phyloP scores from a whole-genome alignment of 106 monocot genomes.

The Chionographis japonica region DNA sequence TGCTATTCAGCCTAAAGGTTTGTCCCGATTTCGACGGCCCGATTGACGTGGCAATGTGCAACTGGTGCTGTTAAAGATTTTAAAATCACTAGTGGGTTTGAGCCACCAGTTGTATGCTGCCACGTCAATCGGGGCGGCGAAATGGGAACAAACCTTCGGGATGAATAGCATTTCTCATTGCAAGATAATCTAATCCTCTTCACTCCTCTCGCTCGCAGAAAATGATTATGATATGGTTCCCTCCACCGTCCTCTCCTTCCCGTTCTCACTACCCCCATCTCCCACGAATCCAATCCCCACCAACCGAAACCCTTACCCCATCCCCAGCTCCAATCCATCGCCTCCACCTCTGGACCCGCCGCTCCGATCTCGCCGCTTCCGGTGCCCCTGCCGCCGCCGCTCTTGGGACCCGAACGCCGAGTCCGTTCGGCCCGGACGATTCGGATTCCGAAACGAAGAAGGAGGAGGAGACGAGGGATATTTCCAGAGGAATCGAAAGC shows the following conservation, averaged over 20 bases:
- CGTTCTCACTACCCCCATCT: background rate
- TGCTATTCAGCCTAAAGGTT: no score
- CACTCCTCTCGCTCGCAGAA: background rate
- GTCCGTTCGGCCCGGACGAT: slow-evolving; percentile 22
- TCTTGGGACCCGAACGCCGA: slow-evolving; percentile 33
- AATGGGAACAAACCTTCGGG: no score
- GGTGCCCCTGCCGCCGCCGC: slow-evolving; percentile 6
- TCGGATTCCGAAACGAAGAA: slow-evolving; percentile 18
- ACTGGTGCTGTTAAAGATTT: no score
- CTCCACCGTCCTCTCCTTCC: background rate
- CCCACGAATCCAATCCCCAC: background rate
- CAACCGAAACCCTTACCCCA: background rate
- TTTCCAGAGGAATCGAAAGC: background rate
- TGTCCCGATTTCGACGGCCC: no score
- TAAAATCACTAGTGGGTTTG: no score
- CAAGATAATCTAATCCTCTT: no score
- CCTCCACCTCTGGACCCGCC: background rate
- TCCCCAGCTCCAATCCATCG: background rate
- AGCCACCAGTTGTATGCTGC: no score
- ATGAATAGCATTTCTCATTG: no score
- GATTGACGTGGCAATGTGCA: no score
- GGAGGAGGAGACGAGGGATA: slow-evolving; percentile 1
- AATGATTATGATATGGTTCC: background rate
- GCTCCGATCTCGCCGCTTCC: background rate
- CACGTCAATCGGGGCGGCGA: no score